Conservation (phyloP, 2,329 filamentous ascomycete species). For the Sclerotinia sclerotiorum region DNA sequence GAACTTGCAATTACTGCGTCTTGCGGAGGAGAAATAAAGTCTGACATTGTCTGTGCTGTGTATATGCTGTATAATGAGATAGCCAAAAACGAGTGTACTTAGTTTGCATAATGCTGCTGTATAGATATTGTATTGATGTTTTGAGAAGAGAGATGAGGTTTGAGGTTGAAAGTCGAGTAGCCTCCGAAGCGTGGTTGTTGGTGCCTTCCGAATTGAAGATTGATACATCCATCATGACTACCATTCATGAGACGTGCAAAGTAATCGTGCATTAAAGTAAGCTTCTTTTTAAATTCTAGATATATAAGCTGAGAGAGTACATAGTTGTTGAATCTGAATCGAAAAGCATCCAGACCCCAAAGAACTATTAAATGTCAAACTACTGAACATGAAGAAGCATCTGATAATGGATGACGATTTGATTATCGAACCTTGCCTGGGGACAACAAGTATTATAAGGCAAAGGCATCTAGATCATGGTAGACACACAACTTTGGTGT, state of each 20-base stretch:
- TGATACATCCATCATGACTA: background rate
- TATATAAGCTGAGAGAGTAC: background rate
- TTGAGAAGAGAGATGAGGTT: background rate
- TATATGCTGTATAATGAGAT: background rate
- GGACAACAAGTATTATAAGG: too few relatives aligned
- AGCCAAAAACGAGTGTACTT: background rate
- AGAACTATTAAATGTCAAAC: too few relatives aligned
- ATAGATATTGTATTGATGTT: slow-evolving; percentile 36
- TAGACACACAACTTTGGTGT: too few relatives aligned
- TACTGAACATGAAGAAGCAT: too few relatives aligned
- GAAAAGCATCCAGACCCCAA: too few relatives aligned
- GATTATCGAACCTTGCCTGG: too few relatives aligned
- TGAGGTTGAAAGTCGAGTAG: background rate
- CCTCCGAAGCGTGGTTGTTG: too few relatives aligned
- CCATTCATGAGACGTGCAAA: too few relatives aligned
- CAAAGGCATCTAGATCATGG: too few relatives aligned
- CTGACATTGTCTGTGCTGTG: background rate
- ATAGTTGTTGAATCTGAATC: background rate
- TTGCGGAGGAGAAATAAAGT: background rate
- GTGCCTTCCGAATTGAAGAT: background rate
- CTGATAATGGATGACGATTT: too few relatives aligned
- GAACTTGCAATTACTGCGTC: background rate
- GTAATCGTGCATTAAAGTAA: background rate
- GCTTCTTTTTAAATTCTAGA: too few relatives aligned
- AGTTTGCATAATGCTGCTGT: background rate